phyloP scores from a whole-genome alignment of 1,284 basidiomycete genomes.

The Volvariella surrecta region DNA sequence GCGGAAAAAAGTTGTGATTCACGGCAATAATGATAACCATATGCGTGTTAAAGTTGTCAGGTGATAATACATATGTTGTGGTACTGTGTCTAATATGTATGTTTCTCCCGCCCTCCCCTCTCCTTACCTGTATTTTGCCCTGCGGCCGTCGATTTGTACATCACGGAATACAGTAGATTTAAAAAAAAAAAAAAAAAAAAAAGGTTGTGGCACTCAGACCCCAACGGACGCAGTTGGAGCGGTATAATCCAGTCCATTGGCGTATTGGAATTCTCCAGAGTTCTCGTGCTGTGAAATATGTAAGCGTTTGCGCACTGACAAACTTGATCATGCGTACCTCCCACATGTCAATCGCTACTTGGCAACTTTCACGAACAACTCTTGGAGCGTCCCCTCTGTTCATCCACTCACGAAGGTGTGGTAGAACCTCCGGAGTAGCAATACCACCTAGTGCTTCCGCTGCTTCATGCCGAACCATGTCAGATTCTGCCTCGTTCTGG shows the following conservation, averaged over 20 bases:
- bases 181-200: too few species aligned
- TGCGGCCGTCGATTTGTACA: too few species aligned
- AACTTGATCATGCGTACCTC: constrained; percentile 46
- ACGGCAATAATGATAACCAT: too few species aligned
- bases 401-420: constrained; percentile 84
- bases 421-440: constrained; percentile 85
- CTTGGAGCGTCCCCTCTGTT: constrained; percentile 68
- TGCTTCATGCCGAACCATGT: constrained; percentile 99
- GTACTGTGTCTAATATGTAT: too few species aligned
- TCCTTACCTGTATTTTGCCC: too few species aligned
- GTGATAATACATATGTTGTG: too few species aligned
- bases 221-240: background rate
- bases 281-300: constrained; percentile 66
- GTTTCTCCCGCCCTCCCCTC: too few species aligned
- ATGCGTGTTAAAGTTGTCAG: too few species aligned
- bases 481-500: constrained; percentile 67
- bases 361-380: constrained; percentile 94
- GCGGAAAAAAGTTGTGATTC: too few species aligned
- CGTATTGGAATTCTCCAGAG: constrained; percentile 84
- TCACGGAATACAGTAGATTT: too few species aligned
- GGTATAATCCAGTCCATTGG: constrained; percentile 27
- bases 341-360: constrained; percentile 97
- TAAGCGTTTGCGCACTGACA: constrained; percentile 6
- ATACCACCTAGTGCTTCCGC: constrained; percentile 98
- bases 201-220: too few species aligned